Evolutionary conservation across 2,329 filamentous ascomycete genomes (phyloP).

Genomic region (Xylariales sp.): DNA sequence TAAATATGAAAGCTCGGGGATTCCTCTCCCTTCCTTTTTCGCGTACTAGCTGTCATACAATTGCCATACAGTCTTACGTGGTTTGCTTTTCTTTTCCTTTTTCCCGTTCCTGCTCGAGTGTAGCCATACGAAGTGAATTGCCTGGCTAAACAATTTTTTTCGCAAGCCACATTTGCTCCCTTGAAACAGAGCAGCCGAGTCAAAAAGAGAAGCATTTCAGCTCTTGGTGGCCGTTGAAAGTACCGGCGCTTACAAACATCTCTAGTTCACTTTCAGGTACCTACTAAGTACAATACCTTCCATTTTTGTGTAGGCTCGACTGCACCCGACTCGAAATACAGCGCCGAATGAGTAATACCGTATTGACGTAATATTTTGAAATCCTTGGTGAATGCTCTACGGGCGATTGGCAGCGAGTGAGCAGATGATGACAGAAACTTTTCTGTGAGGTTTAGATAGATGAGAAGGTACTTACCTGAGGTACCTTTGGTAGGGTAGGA

Average conservation of each 20-base stretch:
- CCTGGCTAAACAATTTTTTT: not conserved
- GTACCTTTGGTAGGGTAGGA: too few relatives aligned
- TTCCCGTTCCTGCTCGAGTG: not conserved
- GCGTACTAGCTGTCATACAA: not conserved
- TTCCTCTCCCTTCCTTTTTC: not conserved
- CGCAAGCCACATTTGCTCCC: constrained; percentile 15
- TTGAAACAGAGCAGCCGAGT: constrained; percentile 5
- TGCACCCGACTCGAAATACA: not conserved
- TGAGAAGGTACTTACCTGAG: too few relatives aligned
- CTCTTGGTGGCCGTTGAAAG: constrained; percentile 6
- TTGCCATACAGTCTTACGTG: not conserved
- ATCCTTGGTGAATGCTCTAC: not conserved
- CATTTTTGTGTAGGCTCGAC: not conserved
- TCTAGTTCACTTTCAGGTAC: not conserved
- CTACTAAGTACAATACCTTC: not conserved
- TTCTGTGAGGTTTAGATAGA: too few relatives aligned
- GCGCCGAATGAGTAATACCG: not conserved
- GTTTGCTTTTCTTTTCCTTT: constrained; percentile 1
- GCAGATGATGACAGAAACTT: not conserved
- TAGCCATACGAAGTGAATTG: not conserved
- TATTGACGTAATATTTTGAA: not conserved
- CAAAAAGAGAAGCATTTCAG: constrained; percentile 8
- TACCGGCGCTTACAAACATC: not conserved
- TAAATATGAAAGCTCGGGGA: not conserved
- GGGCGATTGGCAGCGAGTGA: not conserved